Conservation (phyloP, 2,329 filamentous ascomycete species). For the Septoria petroselini region DNA sequence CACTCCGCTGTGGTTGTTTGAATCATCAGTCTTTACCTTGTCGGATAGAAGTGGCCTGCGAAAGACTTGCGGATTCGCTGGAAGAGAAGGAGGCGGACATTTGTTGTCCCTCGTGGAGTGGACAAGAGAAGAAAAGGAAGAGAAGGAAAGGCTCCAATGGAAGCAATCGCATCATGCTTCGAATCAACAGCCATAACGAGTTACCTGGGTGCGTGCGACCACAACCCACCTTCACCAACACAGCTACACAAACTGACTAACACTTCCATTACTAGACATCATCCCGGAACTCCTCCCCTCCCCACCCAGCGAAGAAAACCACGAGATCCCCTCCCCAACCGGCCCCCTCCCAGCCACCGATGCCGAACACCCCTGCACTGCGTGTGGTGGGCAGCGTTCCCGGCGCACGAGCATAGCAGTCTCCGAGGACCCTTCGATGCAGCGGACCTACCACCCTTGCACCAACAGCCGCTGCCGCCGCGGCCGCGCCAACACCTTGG, state of each 20-base stretch:
- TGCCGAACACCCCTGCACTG: slow-evolving; percentile 22
- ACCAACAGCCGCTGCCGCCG: slow-evolving; percentile 20
- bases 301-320: neutral
- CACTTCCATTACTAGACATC: slow-evolving; percentile 12
- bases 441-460: slow-evolving; percentile 20
- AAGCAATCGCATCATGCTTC: slow-evolving; percentile 10
- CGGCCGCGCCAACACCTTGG: slow-evolving; percentile 13
- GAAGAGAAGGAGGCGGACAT: no score
- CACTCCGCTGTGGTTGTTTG: no score
- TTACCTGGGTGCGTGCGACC: slow-evolving; percentile 6
- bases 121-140: neutral
- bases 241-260: neutral
- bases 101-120: no score
- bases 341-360: slow-evolving; percentile 11
- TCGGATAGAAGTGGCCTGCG: no score
- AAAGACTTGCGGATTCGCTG: no score
- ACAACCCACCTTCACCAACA: no score
- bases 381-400: slow-evolving; percentile 19
- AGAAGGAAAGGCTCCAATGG: neutral
- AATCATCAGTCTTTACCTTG: no score
- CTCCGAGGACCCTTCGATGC: slow-evolving; percentile 16
- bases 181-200: slow-evolving; percentile 9
- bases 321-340: slow-evolving; percentile 3
- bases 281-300: slow-evolving; percentile 18
- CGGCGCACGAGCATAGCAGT: slow-evolving; percentile 14